Evolutionary conservation across 352 stramenopile species (phyloP).

Genomic region (Aphanomyces astaci): DNA sequence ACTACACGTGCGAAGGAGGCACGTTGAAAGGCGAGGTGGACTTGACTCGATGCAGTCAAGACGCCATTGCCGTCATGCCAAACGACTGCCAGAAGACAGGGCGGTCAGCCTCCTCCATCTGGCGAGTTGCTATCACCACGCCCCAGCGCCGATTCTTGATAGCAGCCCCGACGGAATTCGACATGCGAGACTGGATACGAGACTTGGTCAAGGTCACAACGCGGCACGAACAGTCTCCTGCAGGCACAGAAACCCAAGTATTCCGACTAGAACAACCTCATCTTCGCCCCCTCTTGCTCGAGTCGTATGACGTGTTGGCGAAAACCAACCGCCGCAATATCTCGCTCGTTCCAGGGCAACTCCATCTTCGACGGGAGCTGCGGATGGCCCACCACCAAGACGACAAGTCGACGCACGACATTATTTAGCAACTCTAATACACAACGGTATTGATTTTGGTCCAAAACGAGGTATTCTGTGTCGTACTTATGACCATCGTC

Average conservation of each 20-base stretch:
- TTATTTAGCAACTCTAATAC: neutral
- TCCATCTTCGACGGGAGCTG: neutral
- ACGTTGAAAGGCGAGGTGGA: conserved; percentile 66
- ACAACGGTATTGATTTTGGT: too few relatives aligned
- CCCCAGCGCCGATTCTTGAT: conserved; percentile 54
- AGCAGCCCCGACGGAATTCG: conserved; percentile 62
- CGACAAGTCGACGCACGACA: neutral
- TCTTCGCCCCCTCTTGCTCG: neutral
- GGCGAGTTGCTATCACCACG: conserved; percentile 65
- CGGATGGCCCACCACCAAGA: neutral
- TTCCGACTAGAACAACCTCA: neutral
- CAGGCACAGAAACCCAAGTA: neutral
- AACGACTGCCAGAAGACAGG: conserved; percentile 67
- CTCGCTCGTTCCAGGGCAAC: neutral
- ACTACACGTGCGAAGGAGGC: conserved; percentile 77
- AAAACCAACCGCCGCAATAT: conserved; percentile 5
- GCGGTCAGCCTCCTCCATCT: conserved; percentile 66
- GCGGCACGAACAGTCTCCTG: neutral
- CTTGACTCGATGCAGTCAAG: conserved; percentile 48
- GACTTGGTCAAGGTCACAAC: conserved; percentile 33
- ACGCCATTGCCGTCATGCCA: conserved; percentile 70
- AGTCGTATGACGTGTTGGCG: neutral
- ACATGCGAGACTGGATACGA: conserved; percentile 81
- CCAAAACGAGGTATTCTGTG: too few relatives aligned
- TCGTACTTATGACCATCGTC: too few relatives aligned